These are phyloP conservation scores for Blastobotrys parvus DNA, from an alignment of 805 yeast species.

Conservation along the genomic window DNA sequence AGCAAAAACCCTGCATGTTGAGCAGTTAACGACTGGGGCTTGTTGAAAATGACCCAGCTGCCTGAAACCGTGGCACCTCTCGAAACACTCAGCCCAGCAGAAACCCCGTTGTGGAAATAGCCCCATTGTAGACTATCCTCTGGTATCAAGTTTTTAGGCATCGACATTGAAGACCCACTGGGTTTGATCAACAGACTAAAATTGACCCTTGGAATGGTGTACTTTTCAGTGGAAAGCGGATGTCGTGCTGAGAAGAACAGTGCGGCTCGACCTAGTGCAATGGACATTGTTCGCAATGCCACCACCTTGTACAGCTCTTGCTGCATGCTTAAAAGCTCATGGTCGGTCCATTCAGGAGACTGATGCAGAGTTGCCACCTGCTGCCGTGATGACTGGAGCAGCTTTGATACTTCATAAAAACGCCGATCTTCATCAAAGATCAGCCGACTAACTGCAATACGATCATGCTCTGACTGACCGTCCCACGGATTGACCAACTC, in stretches of 20 bases:
- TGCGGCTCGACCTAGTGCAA: slow-evolving; percentile 74
- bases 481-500: slow-evolving; percentile 56
- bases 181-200: slow-evolving; percentile 61
- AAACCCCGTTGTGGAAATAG: slow-evolving; percentile 83
- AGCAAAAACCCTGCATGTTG: slow-evolving; percentile 93
- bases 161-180: slow-evolving; percentile 50
- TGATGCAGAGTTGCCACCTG: slow-evolving; percentile 39
- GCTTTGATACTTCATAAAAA: slow-evolving; percentile 63
- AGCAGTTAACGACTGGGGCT: slow-evolving; percentile 61
- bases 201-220: slow-evolving; percentile 69
- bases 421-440: slow-evolving; percentile 75
- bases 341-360: slow-evolving; percentile 41
- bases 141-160: slow-evolving; percentile 47
- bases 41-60: slow-evolving; percentile 85
- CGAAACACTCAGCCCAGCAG: slow-evolving; percentile 74
- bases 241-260: slow-evolving; percentile 56
- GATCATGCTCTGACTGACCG: slow-evolving; percentile 60
- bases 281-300: slow-evolving; percentile 63
- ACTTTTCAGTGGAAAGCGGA: slow-evolving; percentile 79
- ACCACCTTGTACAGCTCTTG: slow-evolving; percentile 49
- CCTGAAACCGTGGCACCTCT: slow-evolving; percentile 67
- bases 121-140: slow-evolving; percentile 64
- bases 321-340: slow-evolving; percentile 46
- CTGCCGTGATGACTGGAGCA: slow-evolving; percentile 60
- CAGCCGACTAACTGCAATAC: slow-evolving; percentile 56